These are phyloP conservation scores for Anthracocystis setariae DNA, from an alignment of 1,284 basidiomycete species.

Conservation along the genomic window DNA sequence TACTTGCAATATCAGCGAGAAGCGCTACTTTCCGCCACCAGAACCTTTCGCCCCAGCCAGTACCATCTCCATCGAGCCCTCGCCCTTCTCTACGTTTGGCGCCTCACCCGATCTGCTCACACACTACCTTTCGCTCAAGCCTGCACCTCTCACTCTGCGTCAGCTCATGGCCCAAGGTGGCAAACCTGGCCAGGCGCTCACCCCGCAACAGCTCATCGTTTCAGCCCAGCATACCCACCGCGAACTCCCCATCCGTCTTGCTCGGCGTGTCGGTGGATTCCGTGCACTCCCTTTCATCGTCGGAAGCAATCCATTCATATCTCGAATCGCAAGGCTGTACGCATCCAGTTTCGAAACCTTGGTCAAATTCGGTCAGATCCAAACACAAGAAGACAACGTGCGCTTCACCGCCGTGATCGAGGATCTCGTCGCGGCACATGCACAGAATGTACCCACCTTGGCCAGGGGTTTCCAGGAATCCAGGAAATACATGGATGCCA, in stretches of 20 bases:
- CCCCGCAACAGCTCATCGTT: slow-evolving; percentile 54
- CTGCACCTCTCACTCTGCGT: slow-evolving; percentile 59
- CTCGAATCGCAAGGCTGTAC: slow-evolving; percentile 79
- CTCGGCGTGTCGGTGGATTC: slow-evolving; percentile 62
- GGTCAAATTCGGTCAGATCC: slow-evolving; percentile 76
- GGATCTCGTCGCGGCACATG: slow-evolving; percentile 79
- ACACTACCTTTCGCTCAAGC: slow-evolving; percentile 51
- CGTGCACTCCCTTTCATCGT: slow-evolving; percentile 74
- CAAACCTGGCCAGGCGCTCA: slow-evolving; percentile 51
- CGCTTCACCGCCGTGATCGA: slow-evolving; percentile 77
- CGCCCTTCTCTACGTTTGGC: slow-evolving; percentile 57
- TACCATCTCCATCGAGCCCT: slow-evolving; percentile 28
- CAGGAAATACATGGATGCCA: slow-evolving; percentile 80
- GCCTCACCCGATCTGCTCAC: slow-evolving; percentile 59
- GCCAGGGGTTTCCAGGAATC: slow-evolving; percentile 91
- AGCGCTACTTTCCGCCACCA: slow-evolving; percentile 47
- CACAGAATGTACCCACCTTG: slow-evolving; percentile 87
- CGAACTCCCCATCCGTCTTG: slow-evolving; percentile 66
- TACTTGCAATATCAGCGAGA: slow-evolving; percentile 18
- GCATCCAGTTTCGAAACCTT: slow-evolving; percentile 79
- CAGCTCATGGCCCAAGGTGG: slow-evolving; percentile 61
- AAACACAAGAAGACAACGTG: slow-evolving; percentile 76
- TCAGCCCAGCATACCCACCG: slow-evolving; percentile 62
- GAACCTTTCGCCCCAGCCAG: slow-evolving; percentile 31
- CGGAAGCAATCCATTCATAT: slow-evolving; percentile 86